Conservation (phyloP, 139 green algal species). For the Picochlorum sp. region DNA sequence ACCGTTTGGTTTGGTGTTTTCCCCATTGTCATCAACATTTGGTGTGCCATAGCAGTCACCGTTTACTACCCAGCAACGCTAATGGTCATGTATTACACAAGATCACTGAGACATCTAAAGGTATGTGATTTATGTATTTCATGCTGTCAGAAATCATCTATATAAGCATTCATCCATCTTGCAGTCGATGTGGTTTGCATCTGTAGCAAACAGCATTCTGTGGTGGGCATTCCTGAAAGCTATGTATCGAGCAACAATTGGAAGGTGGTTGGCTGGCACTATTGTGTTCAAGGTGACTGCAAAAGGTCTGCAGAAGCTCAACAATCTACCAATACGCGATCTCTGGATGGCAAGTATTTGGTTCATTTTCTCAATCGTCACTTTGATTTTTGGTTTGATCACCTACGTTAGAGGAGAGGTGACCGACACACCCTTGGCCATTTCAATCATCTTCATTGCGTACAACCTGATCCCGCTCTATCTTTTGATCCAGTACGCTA, state of each 20-base stretch:
- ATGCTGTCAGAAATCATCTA: neutral
- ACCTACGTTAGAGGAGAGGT: conserved; percentile 23
- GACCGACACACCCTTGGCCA: conserved; percentile 25
- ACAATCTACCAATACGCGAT: conserved; percentile 26
- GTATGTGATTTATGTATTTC: conserved; percentile 1
- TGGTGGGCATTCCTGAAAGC: conserved; percentile 55
- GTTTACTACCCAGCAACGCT: conserved; percentile 44
- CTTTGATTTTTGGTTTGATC: conserved; percentile 35
- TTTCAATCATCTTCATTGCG: conserved; percentile 41
- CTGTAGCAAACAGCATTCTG: conserved; percentile 39
- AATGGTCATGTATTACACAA: conserved; percentile 29
- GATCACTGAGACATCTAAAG: conserved; percentile 19
- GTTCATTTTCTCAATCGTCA: conserved; percentile 15
- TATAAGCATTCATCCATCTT: conserved; percentile 7
- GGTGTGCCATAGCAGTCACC: conserved; percentile 43
- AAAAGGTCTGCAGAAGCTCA: conserved; percentile 34
- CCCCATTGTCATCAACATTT: conserved; percentile 51
- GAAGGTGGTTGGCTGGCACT: conserved; percentile 16
- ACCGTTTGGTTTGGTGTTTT: conserved; percentile 49
- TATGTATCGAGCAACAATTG: conserved; percentile 36
- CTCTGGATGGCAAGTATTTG: conserved; percentile 27
- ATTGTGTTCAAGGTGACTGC: conserved; percentile 58
- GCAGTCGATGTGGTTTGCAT: conserved; percentile 45
- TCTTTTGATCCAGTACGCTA: conserved; percentile 39
- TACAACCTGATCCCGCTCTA: conserved; percentile 45